These are phyloP conservation scores for Metschnikowia bowlesiae DNA, from an alignment of 805 yeast genomes.

Conservation along the genomic window DNA sequence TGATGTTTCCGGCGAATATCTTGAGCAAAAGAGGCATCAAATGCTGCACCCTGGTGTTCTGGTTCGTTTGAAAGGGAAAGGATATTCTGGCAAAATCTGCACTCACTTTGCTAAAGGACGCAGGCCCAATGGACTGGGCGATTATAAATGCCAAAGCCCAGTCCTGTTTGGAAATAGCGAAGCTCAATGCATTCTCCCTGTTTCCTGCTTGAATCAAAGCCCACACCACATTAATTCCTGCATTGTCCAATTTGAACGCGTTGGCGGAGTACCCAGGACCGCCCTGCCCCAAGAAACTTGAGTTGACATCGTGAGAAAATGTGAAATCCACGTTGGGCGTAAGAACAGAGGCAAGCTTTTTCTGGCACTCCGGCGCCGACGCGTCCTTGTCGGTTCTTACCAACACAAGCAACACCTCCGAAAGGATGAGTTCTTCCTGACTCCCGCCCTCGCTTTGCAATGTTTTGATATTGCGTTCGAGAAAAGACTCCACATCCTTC, in stretches of 20 bases:
- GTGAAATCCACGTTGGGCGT: slow-evolving; percentile 41
- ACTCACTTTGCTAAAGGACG: slow-evolving; percentile 54
- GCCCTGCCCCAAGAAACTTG: slow-evolving; percentile 1
- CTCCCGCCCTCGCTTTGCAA: slow-evolving; percentile 9
- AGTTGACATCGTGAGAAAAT: slow-evolving; percentile 17
- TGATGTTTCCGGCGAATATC: slow-evolving; percentile 58
- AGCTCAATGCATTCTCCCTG: slow-evolving; percentile 58
- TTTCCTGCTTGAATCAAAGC: slow-evolving; percentile 55
- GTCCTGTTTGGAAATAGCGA: slow-evolving; percentile 58
- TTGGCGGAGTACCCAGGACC: slow-evolving; percentile 24
- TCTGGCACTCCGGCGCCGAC: slow-evolving; percentile 24
- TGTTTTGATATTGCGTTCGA: slow-evolving; percentile 23
- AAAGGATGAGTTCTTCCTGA: slow-evolving; percentile 27
- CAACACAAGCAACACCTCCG: slow-evolving; percentile 26
- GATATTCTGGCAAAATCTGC: slow-evolving; percentile 51
- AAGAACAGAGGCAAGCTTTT: slow-evolving; percentile 32
- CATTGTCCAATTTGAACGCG: slow-evolving; percentile 39
- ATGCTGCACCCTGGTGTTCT: slow-evolving; percentile 34
- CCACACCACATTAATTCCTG: slow-evolving; percentile 32
- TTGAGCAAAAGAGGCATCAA: slow-evolving; percentile 56
- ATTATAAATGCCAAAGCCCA: slow-evolving; percentile 76
- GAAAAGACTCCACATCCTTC: slow-evolving; percentile 68
- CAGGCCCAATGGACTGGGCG: slow-evolving; percentile 61
- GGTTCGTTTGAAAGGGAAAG: slow-evolving; percentile 37
- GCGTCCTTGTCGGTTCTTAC: slow-evolving; percentile 30